Conservation (phyloP, 2,329 filamentous ascomycete genomes). For the Pseudohalonectria lignicola region DNA sequence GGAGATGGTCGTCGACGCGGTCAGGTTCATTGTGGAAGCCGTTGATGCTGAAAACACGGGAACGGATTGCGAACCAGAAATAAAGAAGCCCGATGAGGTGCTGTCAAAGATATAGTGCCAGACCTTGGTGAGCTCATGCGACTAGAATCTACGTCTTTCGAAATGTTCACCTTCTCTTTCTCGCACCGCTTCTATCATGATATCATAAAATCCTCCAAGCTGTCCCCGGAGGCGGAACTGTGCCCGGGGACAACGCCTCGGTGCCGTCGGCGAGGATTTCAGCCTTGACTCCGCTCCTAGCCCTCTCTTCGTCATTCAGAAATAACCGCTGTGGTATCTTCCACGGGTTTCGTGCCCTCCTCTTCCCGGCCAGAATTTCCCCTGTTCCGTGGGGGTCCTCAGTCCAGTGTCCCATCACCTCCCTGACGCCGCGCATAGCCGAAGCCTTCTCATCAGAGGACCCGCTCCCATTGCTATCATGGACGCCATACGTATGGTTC, state of each 20-base stretch:
- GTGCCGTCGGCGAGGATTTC: slow-evolving; percentile 16
- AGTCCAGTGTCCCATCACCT: slow-evolving; percentile 36
- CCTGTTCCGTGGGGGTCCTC: slow-evolving; percentile 41
- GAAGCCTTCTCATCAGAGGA: slow-evolving; percentile 18
- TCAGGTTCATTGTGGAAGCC: slow-evolving; percentile 47
- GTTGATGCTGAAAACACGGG: slow-evolving; percentile 19
- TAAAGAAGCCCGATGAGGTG: too few relatives aligned
- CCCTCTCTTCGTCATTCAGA: slow-evolving; percentile 17
- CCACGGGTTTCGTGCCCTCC: slow-evolving; percentile 39
- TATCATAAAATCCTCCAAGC: not conserved
- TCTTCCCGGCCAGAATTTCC: slow-evolving; percentile 32
- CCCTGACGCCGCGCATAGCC: slow-evolving; percentile 28
- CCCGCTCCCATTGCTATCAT: slow-evolving; percentile 5
- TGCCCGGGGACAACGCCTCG: slow-evolving; percentile 26
- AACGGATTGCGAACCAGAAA: too few relatives aligned
- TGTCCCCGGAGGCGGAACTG: slow-evolving; percentile 17
- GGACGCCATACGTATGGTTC: too few relatives aligned
- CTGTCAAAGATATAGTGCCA: not conserved
- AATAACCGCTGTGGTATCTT: slow-evolving; percentile 32
- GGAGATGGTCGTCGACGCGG: slow-evolving; percentile 56
- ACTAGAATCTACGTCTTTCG: too few relatives aligned
- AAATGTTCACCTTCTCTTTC: too few relatives aligned
- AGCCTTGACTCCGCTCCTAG: slow-evolving; percentile 25
- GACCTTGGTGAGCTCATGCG: too few relatives aligned
- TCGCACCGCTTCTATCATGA: too few relatives aligned